Evolutionary conservation across 2,329 filamentous ascomycete genomes (phyloP).

Genomic region (Hawksworthiomyces lignivorus): DNA sequence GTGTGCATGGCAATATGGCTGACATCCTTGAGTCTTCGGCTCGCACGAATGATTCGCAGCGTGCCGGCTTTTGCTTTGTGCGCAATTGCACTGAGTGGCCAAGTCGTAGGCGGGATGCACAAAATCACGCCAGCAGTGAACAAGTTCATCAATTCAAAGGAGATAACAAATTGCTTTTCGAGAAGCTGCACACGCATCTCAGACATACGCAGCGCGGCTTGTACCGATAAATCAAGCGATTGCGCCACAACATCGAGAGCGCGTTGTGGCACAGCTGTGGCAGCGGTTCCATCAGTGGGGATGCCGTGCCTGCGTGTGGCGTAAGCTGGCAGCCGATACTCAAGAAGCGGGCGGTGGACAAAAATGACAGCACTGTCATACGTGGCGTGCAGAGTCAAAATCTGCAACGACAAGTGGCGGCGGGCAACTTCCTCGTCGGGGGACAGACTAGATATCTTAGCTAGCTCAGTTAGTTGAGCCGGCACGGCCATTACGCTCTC

Average conservation of each 20-base stretch:
- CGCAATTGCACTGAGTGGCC: slow-evolving; percentile 20
- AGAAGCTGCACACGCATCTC: slow-evolving; percentile 20
- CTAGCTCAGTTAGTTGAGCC: background rate
- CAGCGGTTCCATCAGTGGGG: too few species aligned
- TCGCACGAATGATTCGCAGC: slow-evolving; percentile 21
- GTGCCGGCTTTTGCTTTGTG: slow-evolving; percentile 23
- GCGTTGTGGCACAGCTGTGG: too few species aligned
- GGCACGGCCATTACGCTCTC: background rate
- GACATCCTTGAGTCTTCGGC: slow-evolving; percentile 15
- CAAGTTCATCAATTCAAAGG: slow-evolving; percentile 15
- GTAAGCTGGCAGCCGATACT: background rate
- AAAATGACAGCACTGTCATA: slow-evolving; percentile 18
- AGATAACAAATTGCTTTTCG: slow-evolving; percentile 18
- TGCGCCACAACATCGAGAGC: background rate
- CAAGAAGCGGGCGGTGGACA: slow-evolving; percentile 1
- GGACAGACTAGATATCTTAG: background rate
- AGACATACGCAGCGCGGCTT: slow-evolving; percentile 23
- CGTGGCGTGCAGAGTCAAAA: slow-evolving; percentile 16
- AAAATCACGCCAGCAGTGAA: slow-evolving; percentile 20
- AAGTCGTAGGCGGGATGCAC: slow-evolving; percentile 22
- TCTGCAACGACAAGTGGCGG: slow-evolving; percentile 10
- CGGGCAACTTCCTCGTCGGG: background rate
- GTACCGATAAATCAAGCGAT: slow-evolving; percentile 17
- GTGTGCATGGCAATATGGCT: slow-evolving; percentile 22
- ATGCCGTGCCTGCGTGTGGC: background rate